phyloP scores from a whole-genome alignment of 1,284 basidiomycete species.

The Cerioporus squamosus region DNA sequence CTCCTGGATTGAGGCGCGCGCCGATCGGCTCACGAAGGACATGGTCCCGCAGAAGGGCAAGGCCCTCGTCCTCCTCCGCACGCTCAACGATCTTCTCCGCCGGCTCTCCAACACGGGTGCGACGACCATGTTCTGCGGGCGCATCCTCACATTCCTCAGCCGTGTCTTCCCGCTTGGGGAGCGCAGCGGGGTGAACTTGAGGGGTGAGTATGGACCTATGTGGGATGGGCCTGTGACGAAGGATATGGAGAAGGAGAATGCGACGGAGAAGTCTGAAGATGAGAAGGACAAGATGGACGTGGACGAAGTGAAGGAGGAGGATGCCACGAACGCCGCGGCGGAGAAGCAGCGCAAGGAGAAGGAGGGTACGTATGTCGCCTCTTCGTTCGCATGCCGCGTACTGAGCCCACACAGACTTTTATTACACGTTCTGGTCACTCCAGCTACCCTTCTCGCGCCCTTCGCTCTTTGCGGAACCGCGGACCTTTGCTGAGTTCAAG shows the following conservation, averaged over 20 bases:
- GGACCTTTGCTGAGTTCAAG: conserved; percentile 65
- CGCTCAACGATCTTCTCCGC: conserved; percentile 85
- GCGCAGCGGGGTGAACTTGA: conserved; percentile 87
- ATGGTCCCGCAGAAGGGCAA: conserved; percentile 88
- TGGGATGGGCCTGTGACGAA: conserved; percentile 69
- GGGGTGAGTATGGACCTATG: conserved; percentile 83
- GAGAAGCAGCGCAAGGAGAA: conserved; percentile 52
- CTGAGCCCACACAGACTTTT: conserved; percentile 62
- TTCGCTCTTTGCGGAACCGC: conserved; percentile 58
- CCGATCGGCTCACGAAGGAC: conserved; percentile 65
- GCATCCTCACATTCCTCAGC: conserved; percentile 86
- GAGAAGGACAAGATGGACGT: conserved; percentile 42
- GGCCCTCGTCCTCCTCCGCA: conserved; percentile 81
- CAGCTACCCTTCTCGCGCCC: conserved; percentile 81
- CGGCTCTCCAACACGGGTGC: conserved; percentile 84
- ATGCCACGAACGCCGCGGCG: conserved; percentile 21
- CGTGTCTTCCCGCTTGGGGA: conserved; percentile 88
- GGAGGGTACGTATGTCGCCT: conserved; percentile 52
- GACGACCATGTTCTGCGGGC: conserved; percentile 84
- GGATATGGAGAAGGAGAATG: conserved; percentile 30
- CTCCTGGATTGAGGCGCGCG: conserved; percentile 80
- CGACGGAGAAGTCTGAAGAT: conserved; percentile 27
- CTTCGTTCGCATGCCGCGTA: conserved; percentile 2
- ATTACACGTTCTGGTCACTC: conserved; percentile 84
- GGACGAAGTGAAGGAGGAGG: conserved; percentile 47